A percentile compares a stretch with the other conserved stretches of the same genome.
phyloP scores from a whole-genome alignment of 1,284 basidiomycete genomes.

The Cryptococcus sp. region DNA sequence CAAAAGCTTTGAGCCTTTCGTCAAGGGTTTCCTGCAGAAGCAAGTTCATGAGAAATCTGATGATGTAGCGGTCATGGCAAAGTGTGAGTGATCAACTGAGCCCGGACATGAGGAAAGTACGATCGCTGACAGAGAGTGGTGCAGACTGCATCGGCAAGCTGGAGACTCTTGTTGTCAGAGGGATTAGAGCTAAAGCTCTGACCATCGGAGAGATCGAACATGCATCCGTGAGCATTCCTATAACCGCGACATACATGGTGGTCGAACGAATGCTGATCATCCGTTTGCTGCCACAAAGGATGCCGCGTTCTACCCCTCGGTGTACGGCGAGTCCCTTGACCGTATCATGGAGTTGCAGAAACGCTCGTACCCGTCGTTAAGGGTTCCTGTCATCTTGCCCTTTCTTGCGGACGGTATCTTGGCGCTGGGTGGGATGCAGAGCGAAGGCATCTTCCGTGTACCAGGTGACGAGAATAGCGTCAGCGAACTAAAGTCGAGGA shows the following conservation, averaged over 20 bases:
- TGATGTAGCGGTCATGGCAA: slow-evolving; percentile 82
- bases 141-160: slow-evolving; percentile 70
- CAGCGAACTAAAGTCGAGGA: slow-evolving; percentile 78
- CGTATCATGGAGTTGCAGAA: slow-evolving; percentile 79
- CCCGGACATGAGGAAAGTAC: neutral
- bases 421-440: slow-evolving; percentile 75
- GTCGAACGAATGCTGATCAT: slow-evolving; percentile 2
- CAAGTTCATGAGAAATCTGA: slow-evolving; percentile 62
- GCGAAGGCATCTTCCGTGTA: slow-evolving; percentile 87
- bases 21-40: slow-evolving; percentile 74
- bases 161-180: slow-evolving; percentile 70
- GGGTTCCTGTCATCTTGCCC: slow-evolving; percentile 85
- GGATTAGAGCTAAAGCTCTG: slow-evolving; percentile 78
- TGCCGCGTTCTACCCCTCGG: slow-evolving; percentile 88
- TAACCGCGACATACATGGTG: neutral
- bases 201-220: slow-evolving; percentile 80
- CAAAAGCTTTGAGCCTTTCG: slow-evolving; percentile 81
- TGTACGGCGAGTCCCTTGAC: slow-evolving; percentile 84
- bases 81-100: slow-evolving; percentile 54
- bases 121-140: neutral
- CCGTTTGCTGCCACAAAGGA: slow-evolving; percentile 57
- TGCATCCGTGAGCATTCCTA: slow-evolving; percentile 63
- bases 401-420: slow-evolving; percentile 89
- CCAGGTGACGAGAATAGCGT: slow-evolving; percentile 84
- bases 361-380: slow-evolving; percentile 76